A percentile compares a stretch with the other conserved stretches of the same genome.
Conservation (phyloP, 371 early-diverging fungal species). For the Mortierella sp. region DNA sequence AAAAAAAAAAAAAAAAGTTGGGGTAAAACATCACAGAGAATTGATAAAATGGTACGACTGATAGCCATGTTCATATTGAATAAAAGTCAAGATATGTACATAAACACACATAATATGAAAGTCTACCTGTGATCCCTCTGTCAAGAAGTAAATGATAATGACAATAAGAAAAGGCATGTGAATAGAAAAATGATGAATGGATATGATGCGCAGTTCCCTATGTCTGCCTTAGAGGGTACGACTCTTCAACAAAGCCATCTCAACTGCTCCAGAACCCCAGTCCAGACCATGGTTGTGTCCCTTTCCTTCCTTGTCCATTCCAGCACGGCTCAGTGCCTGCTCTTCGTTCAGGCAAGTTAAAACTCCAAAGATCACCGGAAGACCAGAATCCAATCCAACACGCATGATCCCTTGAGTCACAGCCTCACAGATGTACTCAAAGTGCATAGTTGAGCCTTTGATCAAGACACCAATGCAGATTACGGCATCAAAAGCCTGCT, state of each 20-base stretch:
- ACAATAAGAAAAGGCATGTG: not conserved
- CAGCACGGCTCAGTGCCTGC: conserved; percentile 81
- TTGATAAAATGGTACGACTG: not conserved
- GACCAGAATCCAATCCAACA: conserved; percentile 88
- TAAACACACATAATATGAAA: not conserved
- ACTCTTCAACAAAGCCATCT: conserved; percentile 82
- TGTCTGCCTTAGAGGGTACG: conserved; percentile 58
- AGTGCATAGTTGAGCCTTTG: conserved; percentile 98
- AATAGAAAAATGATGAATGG: not conserved
- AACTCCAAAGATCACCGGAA: conserved; percentile 96
- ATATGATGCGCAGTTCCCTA: not conserved
- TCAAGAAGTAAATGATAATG: not conserved
- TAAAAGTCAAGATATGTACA: not conserved
- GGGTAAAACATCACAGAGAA: not conserved
- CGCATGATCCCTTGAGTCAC: conserved; percentile 92
- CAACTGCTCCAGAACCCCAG: conserved; percentile 98
- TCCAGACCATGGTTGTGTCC: conserved; percentile 84
- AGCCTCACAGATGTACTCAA: conserved; percentile 97
- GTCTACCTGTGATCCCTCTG: too few relatives aligned
- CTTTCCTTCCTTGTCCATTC: conserved; percentile 33
- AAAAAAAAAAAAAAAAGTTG: not conserved
- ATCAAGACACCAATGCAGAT: conserved; percentile 96
- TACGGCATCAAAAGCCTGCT: conserved; percentile 86
- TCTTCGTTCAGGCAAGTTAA: conserved; percentile 94
- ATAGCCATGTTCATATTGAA: not conserved